Evolutionary conservation across 352 stramenopile species (phyloP).

Genomic region (Pythium utonaiense): DNA sequence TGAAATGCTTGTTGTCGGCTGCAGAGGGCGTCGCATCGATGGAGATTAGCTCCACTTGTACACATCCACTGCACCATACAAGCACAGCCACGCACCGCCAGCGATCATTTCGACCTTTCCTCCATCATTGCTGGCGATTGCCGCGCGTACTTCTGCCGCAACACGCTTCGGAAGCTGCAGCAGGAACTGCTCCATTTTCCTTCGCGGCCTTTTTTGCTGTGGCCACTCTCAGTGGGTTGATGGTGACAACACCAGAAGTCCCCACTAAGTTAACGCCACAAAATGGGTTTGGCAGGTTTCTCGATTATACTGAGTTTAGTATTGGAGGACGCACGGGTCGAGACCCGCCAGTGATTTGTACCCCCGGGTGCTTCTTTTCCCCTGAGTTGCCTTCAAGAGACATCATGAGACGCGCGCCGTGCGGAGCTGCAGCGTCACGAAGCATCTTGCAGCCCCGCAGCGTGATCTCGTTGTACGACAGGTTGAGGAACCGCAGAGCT

Average conservation of each 20-base stretch:
- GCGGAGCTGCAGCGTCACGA: slow-evolving; percentile 35
- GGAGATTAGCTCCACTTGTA: background rate
- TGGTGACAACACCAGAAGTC: background rate
- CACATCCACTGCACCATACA: background rate
- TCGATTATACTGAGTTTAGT: background rate
- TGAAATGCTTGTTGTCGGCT: slow-evolving; percentile 89
- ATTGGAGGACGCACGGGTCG: slow-evolving; percentile 4
- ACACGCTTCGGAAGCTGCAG: slow-evolving; percentile 83
- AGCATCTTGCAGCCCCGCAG: slow-evolving; percentile 70
- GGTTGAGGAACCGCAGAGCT: slow-evolving; percentile 44
- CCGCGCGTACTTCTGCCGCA: slow-evolving; percentile 61
- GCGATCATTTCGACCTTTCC: slow-evolving; percentile 76
- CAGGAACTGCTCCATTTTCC: slow-evolving; percentile 82
- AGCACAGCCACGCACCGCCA: slow-evolving; percentile 38
- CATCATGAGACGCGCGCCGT: slow-evolving; percentile 19
- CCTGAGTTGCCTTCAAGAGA: slow-evolving; percentile 45
- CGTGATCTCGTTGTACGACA: slow-evolving; percentile 79
- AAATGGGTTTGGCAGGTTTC: background rate
- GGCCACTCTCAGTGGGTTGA: background rate
- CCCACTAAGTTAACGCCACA: background rate
- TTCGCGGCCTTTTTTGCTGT: background rate
- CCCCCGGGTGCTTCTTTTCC: slow-evolving; percentile 30
- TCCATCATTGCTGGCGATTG: slow-evolving; percentile 57
- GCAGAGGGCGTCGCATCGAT: background rate
- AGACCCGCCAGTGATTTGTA: slow-evolving; percentile 33